These are phyloP conservation scores for Conticribra weissflogii DNA, from an alignment of 108 stramenopile species.

Conservation along the genomic window DNA sequence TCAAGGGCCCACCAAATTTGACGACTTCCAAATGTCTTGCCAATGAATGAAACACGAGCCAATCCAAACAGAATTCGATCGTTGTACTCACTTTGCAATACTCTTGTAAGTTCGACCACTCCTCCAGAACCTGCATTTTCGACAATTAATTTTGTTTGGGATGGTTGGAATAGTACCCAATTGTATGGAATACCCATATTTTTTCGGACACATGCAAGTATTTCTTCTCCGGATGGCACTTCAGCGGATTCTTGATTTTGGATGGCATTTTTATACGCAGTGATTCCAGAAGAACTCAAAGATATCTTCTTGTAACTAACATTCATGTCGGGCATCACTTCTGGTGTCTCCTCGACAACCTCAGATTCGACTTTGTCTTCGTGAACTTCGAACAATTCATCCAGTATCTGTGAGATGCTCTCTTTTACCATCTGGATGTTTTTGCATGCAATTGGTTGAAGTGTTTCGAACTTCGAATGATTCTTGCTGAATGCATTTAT, in stretches of 20 bases:
- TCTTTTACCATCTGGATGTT: conserved; percentile 13
- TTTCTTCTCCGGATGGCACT: conserved; percentile 17
- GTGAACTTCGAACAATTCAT: conserved; percentile 12
- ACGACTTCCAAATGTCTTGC: conserved; percentile 18
- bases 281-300: conserved; percentile 7
- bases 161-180: conserved; percentile 32
- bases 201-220: conserved; percentile 20
- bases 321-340: background rate
- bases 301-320: conserved; percentile 8
- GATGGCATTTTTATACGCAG: conserved; percentile 34
- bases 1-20: conserved; percentile 32
- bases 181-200: conserved; percentile 28
- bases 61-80: conserved; percentile 33
- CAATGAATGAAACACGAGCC: conserved; percentile 25
- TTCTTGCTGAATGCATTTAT: conserved; percentile 18
- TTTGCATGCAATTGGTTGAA: conserved; percentile 20
- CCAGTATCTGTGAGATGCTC: conserved; percentile 10
- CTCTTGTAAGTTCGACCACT: conserved; percentile 28
- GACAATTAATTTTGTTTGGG: conserved; percentile 16
- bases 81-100: conserved; percentile 20
- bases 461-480: conserved; percentile 5
- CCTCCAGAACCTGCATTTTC: conserved; percentile 40
- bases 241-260: conserved; percentile 17
- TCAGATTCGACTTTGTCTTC: conserved; percentile 7
- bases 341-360: background rate